These are phyloP conservation scores for Trametes punicea DNA, from an alignment of 768 basidiomycete genomes.

Conservation along the genomic window DNA sequence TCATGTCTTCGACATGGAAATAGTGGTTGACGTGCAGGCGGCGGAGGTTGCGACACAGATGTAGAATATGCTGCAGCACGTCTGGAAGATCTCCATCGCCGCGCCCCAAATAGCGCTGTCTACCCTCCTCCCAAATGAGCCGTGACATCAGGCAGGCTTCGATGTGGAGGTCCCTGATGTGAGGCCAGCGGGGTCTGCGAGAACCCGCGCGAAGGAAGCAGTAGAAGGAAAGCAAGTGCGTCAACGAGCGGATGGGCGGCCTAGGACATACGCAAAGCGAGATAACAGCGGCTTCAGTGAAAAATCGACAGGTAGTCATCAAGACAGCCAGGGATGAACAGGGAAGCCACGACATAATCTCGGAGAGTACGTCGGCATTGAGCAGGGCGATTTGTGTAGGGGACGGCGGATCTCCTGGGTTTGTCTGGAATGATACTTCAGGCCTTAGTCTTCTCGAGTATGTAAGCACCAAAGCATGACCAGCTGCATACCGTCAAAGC, in stretches of 20 bases:
- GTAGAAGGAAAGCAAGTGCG: not conserved
- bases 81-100: not conserved
- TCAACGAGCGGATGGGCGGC: not conserved
- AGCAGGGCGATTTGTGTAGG: not conserved
- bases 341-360: not conserved
- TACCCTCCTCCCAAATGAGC: not conserved
- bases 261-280: not conserved
- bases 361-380: not conserved
- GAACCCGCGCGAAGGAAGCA: not conserved
- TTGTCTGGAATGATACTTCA: not conserved
- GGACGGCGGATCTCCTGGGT: not conserved
- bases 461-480: too few relatives aligned
- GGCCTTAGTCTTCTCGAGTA: slow-evolving; percentile 22
- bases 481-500: too few relatives aligned
- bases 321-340: not conserved
- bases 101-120: not conserved
- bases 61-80: not conserved
- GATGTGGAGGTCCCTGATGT: not conserved
- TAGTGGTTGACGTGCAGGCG: not conserved
- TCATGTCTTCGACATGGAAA: not conserved
- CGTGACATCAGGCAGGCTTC: not conserved
- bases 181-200: not conserved
- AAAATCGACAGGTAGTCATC: not conserved
- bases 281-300: not conserved
- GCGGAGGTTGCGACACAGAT: not conserved